Base-by-base conservation (phyloP, 164 flowering plant species). In the Hamamelis virginiana region DNA sequence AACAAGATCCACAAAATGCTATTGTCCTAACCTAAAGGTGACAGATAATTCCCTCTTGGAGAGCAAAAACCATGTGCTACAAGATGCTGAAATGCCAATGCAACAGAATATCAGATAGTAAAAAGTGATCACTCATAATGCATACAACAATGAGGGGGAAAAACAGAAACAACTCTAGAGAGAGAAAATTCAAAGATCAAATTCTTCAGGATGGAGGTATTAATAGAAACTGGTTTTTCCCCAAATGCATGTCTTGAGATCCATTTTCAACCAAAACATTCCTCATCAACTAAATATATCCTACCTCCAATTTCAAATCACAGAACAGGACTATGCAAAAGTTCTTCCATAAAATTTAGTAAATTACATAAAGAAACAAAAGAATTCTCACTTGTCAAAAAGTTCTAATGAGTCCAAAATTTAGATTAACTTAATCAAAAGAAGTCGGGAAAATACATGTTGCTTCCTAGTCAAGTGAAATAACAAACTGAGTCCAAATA, bases 1-100 rank as follows among this genome's bases (percentile, higher is more conserved):
- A 68, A 64, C 71, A 65, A 25, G 77, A 48, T 70, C 75, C 77
- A 81, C 83, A 77, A 73, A 79, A 60, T 87, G 82, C 83, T 71
- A 78, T 86, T 75, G 59, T 53, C 52, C 68, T 14, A 57, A 75
- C 57, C 56, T 55, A 33, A 56, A 43, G 48, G 58, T 51, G 48
- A 67, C n/a, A 45, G 33, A 3, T 67, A 48, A 23, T 68, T 62
- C 72, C 66, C 38, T 59, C 52, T 61, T 27, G 46, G 59, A 73
- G 23, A 55, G 62, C 9, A 61, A 67, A 74, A 71, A 33, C 41
- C 41, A 33, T 33, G 41, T 33, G 41, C 41, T 33, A 6, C 41
- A 6, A 33, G 41, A 33, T 33, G 41, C 41, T 33, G 41, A 33
- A 33, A 33, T 33, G 41, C 41, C 41, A 33, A 2, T 33, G 41